phyloP scores from a whole-genome alignment of 2,329 filamentous ascomycete genomes.

The Colletotrichum chrysophilum region DNA sequence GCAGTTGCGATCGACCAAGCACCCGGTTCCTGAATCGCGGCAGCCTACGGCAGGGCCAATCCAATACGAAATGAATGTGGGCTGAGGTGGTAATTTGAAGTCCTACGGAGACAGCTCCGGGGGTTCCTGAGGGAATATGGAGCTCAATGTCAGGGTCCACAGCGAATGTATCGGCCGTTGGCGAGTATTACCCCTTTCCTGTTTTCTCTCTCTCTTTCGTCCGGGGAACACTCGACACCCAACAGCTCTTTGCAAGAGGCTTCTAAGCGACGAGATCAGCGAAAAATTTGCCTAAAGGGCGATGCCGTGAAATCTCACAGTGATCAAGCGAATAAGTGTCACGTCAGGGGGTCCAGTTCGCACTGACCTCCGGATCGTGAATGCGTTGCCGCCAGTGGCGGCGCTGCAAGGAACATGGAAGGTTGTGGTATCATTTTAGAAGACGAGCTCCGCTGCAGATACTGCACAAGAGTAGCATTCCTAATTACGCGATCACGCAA shows the following conservation, averaged over 20 bases:
- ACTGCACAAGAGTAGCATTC: background rate
- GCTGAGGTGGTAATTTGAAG: background rate
- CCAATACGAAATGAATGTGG: background rate
- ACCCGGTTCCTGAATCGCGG: background rate
- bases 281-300: background rate
- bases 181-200: background rate
- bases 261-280: background rate
- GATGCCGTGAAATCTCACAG: background rate
- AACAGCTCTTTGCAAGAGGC: background rate
- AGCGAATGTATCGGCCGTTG: background rate
- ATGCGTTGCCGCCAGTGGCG: background rate
- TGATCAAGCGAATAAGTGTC: background rate
- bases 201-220: background rate
- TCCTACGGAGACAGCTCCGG: background rate
- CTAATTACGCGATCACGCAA: background rate
- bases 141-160: background rate
- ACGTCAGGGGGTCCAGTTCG: background rate
- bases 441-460: background rate
- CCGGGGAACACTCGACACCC: background rate
- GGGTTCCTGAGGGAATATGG: background rate
- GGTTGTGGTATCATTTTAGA: background rate
- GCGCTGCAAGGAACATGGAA: background rate
- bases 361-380: background rate
- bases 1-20: background rate
- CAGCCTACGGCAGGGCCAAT: background rate